Base-by-base conservation (phyloP, 1,139 yeast species). In the Protomyces inundatus region DNA sequence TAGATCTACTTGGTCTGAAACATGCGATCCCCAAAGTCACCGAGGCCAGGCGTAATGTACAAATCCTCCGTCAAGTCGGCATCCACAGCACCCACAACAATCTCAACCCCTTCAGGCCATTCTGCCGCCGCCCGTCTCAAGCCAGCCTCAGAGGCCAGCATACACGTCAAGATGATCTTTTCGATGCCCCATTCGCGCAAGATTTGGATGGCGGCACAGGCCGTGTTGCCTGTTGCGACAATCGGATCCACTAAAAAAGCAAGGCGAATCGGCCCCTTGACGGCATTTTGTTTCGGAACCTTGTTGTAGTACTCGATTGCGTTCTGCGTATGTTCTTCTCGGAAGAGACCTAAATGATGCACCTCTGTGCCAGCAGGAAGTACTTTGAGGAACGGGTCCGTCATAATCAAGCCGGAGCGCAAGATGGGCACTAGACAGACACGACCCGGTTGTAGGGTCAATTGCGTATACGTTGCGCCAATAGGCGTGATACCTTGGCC, bases 271-370 rank as follows among this genome's bases (percentile, higher is more conserved):
- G 53, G 62, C 14, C 60, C 60, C 39, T 37, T 37, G 35, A 71
- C 73, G 52, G 64, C 67, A 16, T 54, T 46, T 14, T 64, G 62
- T 40, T 68, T 66, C 7, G 70, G 71, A 45, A 75, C 71, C 66
- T 74, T 74, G 68, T 74, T 75, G 70, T 75, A 75, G 70, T 75
- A 75, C 65, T 75, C 77, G 30, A 75, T 73, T 7, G 77, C 76
- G 16, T 71, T 68, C 34, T 74, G 68, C 4, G 76, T 69, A 54
- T 69, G 59, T 66, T 73, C 70, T 61, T 75, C 77, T 3, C 77
- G 70, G 67, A 70, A 75, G 54, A 75, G 67, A 4, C 77, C 77
- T 36, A 75, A 65, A 59, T 75, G 76, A 67, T 71, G 73, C 16
- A 74, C 71, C 2, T 76, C 74, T 2, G 70, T 73, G 40, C 70